Conservation (phyloP, 352 stramenopile genomes). For the Phytophthora ohioensis region DNA sequence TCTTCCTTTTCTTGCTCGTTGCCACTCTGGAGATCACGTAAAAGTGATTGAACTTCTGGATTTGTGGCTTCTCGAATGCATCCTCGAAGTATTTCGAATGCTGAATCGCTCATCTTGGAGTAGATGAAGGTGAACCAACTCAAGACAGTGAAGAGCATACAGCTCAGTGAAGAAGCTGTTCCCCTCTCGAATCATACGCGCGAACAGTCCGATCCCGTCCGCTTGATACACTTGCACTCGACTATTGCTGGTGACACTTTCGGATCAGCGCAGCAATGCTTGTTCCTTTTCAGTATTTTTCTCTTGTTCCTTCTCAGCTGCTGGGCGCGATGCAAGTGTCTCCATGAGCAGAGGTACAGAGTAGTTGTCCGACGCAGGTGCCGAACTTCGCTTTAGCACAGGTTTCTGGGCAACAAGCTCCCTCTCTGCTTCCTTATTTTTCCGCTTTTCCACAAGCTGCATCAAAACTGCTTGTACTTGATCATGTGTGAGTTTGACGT, state of each 20-base stretch:
- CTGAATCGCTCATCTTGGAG: conserved; percentile 33
- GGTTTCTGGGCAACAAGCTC: conserved; percentile 20
- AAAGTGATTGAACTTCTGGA: conserved; percentile 15
- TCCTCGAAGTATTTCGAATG: conserved; percentile 24
- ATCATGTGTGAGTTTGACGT: conserved; percentile 33
- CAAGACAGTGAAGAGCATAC: conserved; percentile 37
- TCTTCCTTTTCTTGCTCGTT: conserved; percentile 28
- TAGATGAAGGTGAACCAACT: conserved; percentile 40
- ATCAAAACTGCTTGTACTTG: conserved; percentile 30
- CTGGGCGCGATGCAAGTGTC: conserved; percentile 1
- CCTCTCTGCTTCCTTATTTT: conserved; percentile 18
- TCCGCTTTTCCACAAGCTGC: conserved; percentile 30
- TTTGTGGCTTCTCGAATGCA: conserved; percentile 21
- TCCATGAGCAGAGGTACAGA: conserved; percentile 29
- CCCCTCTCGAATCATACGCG: conserved; percentile 17
- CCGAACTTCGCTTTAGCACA: conserved; percentile 17
- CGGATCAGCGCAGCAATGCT: conserved; percentile 29
- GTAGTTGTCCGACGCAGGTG: conserved; percentile 21
- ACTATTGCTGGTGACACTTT: conserved; percentile 30
- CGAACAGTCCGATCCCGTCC: conserved; percentile 28
- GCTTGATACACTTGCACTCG: conserved; percentile 37
- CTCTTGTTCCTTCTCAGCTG: not conserved
- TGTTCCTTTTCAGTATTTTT: conserved; percentile 17
- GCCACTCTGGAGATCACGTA: conserved; percentile 17
- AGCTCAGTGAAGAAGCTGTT: conserved; percentile 30